Evolutionary conservation across 1,284 basidiomycete species (phyloP), one percentile per base, ranked within the genome.

Genomic region (Papiliotrema fonsecae): DNA sequence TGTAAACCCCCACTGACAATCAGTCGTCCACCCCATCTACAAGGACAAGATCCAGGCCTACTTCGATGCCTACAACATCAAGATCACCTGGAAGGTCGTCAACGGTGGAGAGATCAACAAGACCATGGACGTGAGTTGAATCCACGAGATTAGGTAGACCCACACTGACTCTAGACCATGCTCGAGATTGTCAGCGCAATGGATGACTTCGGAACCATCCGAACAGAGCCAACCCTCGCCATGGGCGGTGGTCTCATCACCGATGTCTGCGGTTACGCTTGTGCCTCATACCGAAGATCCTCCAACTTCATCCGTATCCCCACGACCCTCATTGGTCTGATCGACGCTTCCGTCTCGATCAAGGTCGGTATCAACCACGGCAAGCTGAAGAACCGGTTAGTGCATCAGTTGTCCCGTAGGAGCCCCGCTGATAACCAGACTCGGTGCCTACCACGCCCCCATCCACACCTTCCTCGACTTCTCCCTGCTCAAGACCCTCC

Each of bases 391-490:
- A 73, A 72, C 62, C 47, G 65, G 53, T 62, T 21, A 47, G 57
- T 56, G n/a, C n/a, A n/a, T n/a, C 21, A 9, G 32, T 19, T 30
- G 26, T 38, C 10, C 28, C 36, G 22, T 26, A 19, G 11, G n/a
- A 25, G 19, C 2, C 21, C 26, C 22, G 13, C 30, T 50, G 21
- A 30, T n/a, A n/a, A 9, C 11, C 31, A 57, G 59, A 54, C 55
- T 60, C 34, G 75, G 75, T 46, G 75, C 75, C 28, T 76, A 75
- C 64, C 75, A 76, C 57, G 73, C 74, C 19, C 75, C 75, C 31
- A 64, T 75, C 55, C 71, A 76, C 67, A 77, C 75, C 26, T 75
- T 75, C 67, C 66, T 77, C 43, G 75, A 76, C 65, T 77, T 77
- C 60, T 72, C 73, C 43, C 72, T 75, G 62, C 59, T 77, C 45